These are phyloP conservation scores for Tolypocladium tundrense DNA, from an alignment of 2,329 filamentous ascomycete genomes.

Conservation along the genomic window DNA sequence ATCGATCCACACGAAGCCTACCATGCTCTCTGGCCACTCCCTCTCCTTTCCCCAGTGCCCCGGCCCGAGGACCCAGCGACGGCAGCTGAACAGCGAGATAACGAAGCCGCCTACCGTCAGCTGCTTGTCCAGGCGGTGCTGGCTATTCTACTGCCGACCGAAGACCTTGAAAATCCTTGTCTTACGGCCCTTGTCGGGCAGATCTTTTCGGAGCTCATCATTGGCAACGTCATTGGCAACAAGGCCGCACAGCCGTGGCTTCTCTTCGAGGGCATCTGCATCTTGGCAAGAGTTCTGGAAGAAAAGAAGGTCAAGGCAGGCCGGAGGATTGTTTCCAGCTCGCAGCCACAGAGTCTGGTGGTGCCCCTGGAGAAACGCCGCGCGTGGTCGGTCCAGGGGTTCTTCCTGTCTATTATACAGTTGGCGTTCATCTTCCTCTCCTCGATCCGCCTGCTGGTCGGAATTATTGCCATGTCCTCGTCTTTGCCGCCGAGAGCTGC, in stretches of 20 bases:
- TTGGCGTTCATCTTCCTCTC: slow-evolving; percentile 46
- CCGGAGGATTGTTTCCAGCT: slow-evolving; percentile 7
- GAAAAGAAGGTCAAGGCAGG: slow-evolving; percentile 16
- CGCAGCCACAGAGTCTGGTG: slow-evolving; percentile 1
- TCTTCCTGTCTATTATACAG: slow-evolving; percentile 50
- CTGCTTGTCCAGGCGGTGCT: slow-evolving; percentile 76
- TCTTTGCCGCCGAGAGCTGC: slow-evolving; percentile 48
- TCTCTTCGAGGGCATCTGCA: slow-evolving; percentile 74
- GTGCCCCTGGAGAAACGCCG: slow-evolving; percentile 7
- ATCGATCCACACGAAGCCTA: slow-evolving; percentile 61
- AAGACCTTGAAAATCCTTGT: slow-evolving; percentile 83
- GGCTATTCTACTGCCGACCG: slow-evolving; percentile 77
- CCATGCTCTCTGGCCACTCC: slow-evolving; percentile 73
- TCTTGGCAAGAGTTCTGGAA: slow-evolving; percentile 40
- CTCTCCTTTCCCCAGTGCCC: slow-evolving; percentile 70
- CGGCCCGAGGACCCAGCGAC: slow-evolving; percentile 38
- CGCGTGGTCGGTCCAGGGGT: slow-evolving; percentile 29
- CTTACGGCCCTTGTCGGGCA: slow-evolving; percentile 75
- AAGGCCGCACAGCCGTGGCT: slow-evolving; percentile 83
- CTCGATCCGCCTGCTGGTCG: slow-evolving; percentile 54
- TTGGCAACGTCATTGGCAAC: slow-evolving; percentile 71
- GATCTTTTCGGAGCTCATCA: slow-evolving; percentile 80
- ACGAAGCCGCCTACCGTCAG: slow-evolving; percentile 78
- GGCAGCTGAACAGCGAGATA: slow-evolving; percentile 54
- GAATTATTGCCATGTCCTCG: slow-evolving; percentile 55